A percentile compares a stretch with the other conserved stretches of the same genome.
Evolutionary conservation across 129 eudicot species (phyloP).

Genomic region (Helianthus tuberosus): DNA sequence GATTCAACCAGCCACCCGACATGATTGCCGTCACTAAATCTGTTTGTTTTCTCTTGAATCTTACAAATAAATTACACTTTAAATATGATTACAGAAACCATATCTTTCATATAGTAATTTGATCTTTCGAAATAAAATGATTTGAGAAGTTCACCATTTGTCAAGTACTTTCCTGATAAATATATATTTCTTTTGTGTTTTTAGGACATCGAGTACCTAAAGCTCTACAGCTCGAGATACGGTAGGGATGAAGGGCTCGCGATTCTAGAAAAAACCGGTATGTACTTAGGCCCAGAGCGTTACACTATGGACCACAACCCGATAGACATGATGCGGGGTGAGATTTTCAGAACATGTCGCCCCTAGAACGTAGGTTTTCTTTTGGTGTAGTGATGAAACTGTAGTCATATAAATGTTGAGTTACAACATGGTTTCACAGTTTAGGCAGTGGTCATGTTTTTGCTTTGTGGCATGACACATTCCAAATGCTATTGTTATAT

Average conservation of each 20-base stretch:
- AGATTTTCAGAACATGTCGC: slow-evolving; percentile 85
- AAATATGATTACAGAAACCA: not conserved
- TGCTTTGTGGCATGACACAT: slow-evolving; percentile 25
- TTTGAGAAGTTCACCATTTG: not conserved
- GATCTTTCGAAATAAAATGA: not conserved
- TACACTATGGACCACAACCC: slow-evolving; percentile 87
- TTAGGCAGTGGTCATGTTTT: slow-evolving; percentile 28
- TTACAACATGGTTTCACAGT: not conserved
- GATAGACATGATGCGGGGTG: slow-evolving; percentile 87
- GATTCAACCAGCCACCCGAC: too few relatives aligned
- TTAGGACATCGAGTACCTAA: slow-evolving; percentile 89
- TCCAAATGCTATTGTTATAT: slow-evolving; percentile 1
- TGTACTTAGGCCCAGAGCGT: slow-evolving; percentile 89
- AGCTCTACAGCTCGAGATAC: slow-evolving; percentile 81
- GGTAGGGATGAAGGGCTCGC: slow-evolving; percentile 82
- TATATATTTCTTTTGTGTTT: not conserved
- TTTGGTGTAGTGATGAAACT: slow-evolving; percentile 24
- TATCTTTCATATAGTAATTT: not conserved
- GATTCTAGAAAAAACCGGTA: slow-evolving; percentile 87
- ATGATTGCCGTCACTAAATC: too few relatives aligned
- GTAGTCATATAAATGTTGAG: slow-evolving; percentile 26
- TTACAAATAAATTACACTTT: not conserved
- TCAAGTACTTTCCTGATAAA: not conserved
- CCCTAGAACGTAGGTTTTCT: slow-evolving; percentile 31
- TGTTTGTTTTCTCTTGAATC: not conserved